These are phyloP conservation scores for Neopestalotiopsis sp. DNA, from an alignment of 2,329 filamentous ascomycete genomes.

Conservation along the genomic window DNA sequence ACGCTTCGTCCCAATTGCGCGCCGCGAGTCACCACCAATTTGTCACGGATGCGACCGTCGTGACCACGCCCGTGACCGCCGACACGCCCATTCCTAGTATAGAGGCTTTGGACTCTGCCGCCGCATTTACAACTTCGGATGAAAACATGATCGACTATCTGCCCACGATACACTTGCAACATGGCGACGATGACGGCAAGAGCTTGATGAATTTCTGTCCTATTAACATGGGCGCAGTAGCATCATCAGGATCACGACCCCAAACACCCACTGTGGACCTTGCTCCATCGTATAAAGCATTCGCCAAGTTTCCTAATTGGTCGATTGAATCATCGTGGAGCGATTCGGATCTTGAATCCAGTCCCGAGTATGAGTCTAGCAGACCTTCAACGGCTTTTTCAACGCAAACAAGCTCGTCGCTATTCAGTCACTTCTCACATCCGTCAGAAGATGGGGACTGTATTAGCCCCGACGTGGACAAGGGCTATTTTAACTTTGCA, in stretches of 20 bases:
- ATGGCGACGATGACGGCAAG: constrained; percentile 28
- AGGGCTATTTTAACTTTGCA: constrained; percentile 34
- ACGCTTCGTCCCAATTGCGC: constrained; percentile 51
- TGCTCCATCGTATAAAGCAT: constrained; percentile 47
- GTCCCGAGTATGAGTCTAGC: constrained; percentile 63
- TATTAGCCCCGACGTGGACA: constrained; percentile 54
- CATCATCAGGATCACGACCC: constrained; percentile 54
- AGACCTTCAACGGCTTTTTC: constrained; percentile 65
- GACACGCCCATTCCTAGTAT: constrained; percentile 70
- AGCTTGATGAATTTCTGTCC: constrained; percentile 30
- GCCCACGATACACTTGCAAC: constrained; percentile 40
- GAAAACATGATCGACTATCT: constrained; percentile 49
- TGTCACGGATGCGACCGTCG: constrained; percentile 65
- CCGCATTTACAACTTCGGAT: constrained; percentile 38
- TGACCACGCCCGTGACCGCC: constrained; percentile 41
- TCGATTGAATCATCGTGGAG: constrained; percentile 61
- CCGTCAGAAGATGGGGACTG: constrained; percentile 62
- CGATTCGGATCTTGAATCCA: constrained; percentile 57
- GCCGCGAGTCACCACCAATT: constrained; percentile 69
- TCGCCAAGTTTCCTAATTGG: constrained; percentile 60
- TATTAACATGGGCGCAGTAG: constrained; percentile 39
- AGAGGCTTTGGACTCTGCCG: constrained; percentile 52
- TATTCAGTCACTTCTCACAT: constrained; percentile 62
- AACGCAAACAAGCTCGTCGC: constrained; percentile 61
- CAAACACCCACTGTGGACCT: constrained; percentile 61